Evolutionary conservation across 108 stramenopile species (phyloP), one percentile per base, ranked within the genome.

Genomic region (Nitzschia inconspicua): DNA sequence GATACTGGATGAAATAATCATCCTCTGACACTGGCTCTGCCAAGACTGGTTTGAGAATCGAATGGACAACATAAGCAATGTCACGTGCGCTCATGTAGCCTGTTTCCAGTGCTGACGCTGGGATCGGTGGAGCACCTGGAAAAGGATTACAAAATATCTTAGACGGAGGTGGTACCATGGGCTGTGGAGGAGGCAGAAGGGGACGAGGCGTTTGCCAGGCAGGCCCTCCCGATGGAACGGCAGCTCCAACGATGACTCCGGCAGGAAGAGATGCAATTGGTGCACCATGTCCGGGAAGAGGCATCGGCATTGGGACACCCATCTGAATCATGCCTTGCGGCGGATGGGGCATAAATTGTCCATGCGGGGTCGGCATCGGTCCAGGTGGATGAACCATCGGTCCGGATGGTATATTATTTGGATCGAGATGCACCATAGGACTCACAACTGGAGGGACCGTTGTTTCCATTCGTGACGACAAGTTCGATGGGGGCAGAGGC

Each of bases 31-130:
- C 42, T 35, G 65, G 72, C 22, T 22, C 64, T 16, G 57, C 48
- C 44, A 73, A 62, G 10, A 93, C 63, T 4, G 87, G 82, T 24
- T 80, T 82, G 20, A 93, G 47, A 72, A 93, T 93, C 1, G 82
- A 32, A 69, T 89, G 77, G 16, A 93, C 66, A 19, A 93, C 73
- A 57, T 83, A 88, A 36, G 81, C 73, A 34, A 89, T 59, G 52
- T 93, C 91, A 16, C 85, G 63, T 14, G 68, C 42, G 39, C 70
- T 76, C 91, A 93, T 93, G 32, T 54, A 73, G 7, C 65, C 58
- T 27, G 72, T 69, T 28, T 54, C 48, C 11, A 93, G 58, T 0
- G 56, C 70, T 18, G 65, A 60, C 3, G 87, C 85, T 16, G 82
- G 69, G 67, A 93, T 77, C 11, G 87, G 77, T 11, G 79, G 74